phyloP scores from a whole-genome alignment of 2,329 filamentous ascomycete genomes.

The Camillea tinctor region DNA sequence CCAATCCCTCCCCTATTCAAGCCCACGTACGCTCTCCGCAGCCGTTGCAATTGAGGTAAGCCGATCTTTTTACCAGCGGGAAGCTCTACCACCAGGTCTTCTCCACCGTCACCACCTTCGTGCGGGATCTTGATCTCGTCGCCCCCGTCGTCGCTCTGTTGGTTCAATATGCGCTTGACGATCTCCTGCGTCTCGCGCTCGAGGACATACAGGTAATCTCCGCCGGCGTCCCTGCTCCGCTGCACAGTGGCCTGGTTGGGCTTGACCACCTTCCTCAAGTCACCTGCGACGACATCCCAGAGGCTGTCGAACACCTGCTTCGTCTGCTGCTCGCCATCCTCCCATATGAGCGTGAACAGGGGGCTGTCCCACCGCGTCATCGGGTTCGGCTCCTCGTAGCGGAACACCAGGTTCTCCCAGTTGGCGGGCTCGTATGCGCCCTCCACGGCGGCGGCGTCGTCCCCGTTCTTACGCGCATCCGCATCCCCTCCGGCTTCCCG shows the following conservation, averaged over 20 bases:
- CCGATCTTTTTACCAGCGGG: constrained; percentile 63
- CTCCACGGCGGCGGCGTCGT: constrained; percentile 42
- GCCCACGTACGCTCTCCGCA: constrained; percentile 74
- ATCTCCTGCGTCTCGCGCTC: constrained; percentile 78
- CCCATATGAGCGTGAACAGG: constrained; percentile 75
- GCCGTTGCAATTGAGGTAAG: constrained; percentile 72
- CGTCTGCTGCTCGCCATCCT: constrained; percentile 65
- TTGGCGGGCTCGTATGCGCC: constrained; percentile 55
- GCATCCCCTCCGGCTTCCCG: constrained; percentile 31
- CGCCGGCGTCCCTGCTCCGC: constrained; percentile 58
- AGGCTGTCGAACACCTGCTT: constrained; percentile 59
- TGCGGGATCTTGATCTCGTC: constrained; percentile 53
- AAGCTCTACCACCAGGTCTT: constrained; percentile 61
- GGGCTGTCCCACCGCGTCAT: constrained; percentile 85
- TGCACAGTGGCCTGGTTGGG: constrained; percentile 76
- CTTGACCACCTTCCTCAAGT: constrained; percentile 60
- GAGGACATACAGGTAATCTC: constrained; percentile 77
- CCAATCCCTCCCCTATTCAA: constrained; percentile 71
- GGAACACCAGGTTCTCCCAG: constrained; percentile 77
- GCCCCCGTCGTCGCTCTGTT: constrained; percentile 65
- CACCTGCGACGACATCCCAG: constrained; percentile 72
- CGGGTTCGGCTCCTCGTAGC: constrained; percentile 83
- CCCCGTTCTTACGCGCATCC: constrained; percentile 17
- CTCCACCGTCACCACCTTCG: constrained; percentile 31
- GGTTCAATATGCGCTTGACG: constrained; percentile 66